phyloP scores from a whole-genome alignment of 176 grass and related monocot genomes.

The Lolium multiflorum region DNA sequence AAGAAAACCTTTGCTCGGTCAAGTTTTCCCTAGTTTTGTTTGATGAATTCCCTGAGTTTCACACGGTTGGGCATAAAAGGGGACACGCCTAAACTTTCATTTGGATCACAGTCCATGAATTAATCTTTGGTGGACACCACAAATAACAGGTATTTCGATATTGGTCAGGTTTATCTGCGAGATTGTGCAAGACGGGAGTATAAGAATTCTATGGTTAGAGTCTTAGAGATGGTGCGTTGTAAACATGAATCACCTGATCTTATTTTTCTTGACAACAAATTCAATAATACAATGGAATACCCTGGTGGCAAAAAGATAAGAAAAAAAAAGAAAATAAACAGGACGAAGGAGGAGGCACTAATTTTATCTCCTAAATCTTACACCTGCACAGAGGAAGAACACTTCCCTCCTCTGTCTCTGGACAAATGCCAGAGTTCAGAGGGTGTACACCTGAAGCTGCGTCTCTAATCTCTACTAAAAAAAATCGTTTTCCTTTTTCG shows the following conservation, averaged over 20 bases:
- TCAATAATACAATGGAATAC: constrained; percentile 34
- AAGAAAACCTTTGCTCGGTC: neutral
- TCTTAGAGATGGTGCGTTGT: neutral
- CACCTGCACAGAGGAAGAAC: constrained; percentile 38
- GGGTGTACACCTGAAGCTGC: constrained; percentile 32
- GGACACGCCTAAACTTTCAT: constrained; percentile 28
- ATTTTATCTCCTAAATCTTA: constrained; percentile 34
- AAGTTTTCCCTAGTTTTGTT: constrained; percentile 30
- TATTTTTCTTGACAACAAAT: constrained; percentile 42
- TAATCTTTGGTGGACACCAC: neutral
- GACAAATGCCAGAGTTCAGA: constrained; percentile 8
- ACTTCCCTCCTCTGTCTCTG: constrained; percentile 51
- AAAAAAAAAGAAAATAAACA: neutral
- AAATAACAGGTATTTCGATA: neutral
- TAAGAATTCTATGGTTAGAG: neutral
- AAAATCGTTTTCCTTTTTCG: neutral
- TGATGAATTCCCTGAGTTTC: constrained; percentile 27
- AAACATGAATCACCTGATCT: constrained; percentile 14
- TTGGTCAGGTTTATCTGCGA: neutral
- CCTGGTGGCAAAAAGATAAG: neutral
- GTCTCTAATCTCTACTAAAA: neutral
- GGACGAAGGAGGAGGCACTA: constrained; percentile 1
- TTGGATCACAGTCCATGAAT: neutral
- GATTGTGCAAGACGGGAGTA: neutral
- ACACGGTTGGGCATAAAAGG: constrained; percentile 31